Evolutionary conservation across 1,284 basidiomycete species (phyloP), one percentile per base, ranked within the genome.

Genomic region (Somion occarium): DNA sequence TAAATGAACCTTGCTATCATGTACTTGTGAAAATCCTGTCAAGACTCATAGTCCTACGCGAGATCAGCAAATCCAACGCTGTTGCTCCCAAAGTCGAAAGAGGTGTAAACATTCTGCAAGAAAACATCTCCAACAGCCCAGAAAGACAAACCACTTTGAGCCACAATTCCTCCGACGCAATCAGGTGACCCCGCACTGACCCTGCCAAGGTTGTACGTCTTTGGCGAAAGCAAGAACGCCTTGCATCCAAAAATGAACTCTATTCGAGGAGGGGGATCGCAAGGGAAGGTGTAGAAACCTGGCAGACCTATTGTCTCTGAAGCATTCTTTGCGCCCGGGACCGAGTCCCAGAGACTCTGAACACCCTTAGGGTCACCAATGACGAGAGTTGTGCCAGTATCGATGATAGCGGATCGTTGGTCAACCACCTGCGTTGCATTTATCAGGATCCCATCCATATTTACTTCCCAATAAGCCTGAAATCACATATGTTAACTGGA

Each of bases 341-440:
- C 68, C 18, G 57, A 26, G 12, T 56, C 61, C 63, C 74, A 78
- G 56, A 79, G 60, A n/a, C 59, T 44, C 38, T 60, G 63, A 7
- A 79, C 70, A 23, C 69, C 62, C 30, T 65, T 56, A 7, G 71
- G 66, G 24, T 72, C 71, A 39, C 77, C 78, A 9, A 73, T 64
- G 63, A 78, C 72, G 44, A 74, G 57, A 46, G 76, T 76, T 18
- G 74, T 72, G 48, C 72, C 69, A 12, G 66, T 69, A 56, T 73
- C 72, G 49, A 72, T 61, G 57, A 71, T 68, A n/a, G 24, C 22
- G n/a, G 38, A 13, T 3, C 3, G 22, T 3, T 38, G 47, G 19
- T 13, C 15, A 22, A 56, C 49, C 26, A 60, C 47, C 11, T 49
- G 27, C 13, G 59, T 38, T 11, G 25, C 49, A 48, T 62, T 41